A percentile compares a stretch with the other conserved stretches of the same genome.
Evolutionary conservation across 768 basidiomycete species (phyloP).

Genomic region (Boletus patriciae): DNA sequence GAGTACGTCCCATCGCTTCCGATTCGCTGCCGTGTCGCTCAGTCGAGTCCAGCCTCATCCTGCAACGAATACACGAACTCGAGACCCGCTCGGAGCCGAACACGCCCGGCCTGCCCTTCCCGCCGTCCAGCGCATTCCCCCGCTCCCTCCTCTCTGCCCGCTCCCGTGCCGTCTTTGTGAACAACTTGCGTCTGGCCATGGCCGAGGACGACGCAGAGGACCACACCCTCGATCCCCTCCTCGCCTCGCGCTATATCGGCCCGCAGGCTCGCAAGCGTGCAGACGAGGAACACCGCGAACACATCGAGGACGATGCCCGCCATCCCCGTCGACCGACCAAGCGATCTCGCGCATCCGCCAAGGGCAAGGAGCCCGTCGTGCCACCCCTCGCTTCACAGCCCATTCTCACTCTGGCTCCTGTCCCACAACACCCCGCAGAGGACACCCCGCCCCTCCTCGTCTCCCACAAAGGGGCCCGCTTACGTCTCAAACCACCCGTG

Average conservation of each 20-base stretch:
- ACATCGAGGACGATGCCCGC: slow-evolving; percentile 47
- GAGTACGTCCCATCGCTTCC: slow-evolving; percentile 43
- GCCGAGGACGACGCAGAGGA: slow-evolving; percentile 46
- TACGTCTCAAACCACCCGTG: slow-evolving; percentile 50
- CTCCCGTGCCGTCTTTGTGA: slow-evolving; percentile 45
- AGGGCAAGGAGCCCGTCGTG: slow-evolving; percentile 39
- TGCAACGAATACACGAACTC: slow-evolving; percentile 63
- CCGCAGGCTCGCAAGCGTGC: slow-evolving; percentile 45
- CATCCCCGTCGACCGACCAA: slow-evolving; percentile 39
- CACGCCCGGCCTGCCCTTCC: slow-evolving; percentile 34
- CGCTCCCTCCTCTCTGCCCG: slow-evolving; percentile 46
- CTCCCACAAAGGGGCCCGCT: slow-evolving; percentile 47
- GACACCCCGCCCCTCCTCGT: slow-evolving; percentile 38
- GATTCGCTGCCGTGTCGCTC: background rate
- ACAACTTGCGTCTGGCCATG: slow-evolving; percentile 49
- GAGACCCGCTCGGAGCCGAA: slow-evolving; percentile 43
- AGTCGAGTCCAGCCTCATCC: slow-evolving; percentile 43
- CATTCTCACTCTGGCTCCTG: slow-evolving; percentile 27
- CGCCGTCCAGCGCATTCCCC: slow-evolving; percentile 48
- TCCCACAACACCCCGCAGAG: slow-evolving; percentile 21
- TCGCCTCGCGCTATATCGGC: slow-evolving; percentile 47
- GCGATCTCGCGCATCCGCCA: slow-evolving; percentile 35
- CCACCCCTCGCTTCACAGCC: slow-evolving; percentile 26
- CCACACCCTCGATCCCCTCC: slow-evolving; percentile 45
- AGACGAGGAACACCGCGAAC: slow-evolving; percentile 43